These are phyloP conservation scores for Pueraria montana DNA, from an alignment of 306 rosid genomes.

Conservation along the genomic window DNA sequence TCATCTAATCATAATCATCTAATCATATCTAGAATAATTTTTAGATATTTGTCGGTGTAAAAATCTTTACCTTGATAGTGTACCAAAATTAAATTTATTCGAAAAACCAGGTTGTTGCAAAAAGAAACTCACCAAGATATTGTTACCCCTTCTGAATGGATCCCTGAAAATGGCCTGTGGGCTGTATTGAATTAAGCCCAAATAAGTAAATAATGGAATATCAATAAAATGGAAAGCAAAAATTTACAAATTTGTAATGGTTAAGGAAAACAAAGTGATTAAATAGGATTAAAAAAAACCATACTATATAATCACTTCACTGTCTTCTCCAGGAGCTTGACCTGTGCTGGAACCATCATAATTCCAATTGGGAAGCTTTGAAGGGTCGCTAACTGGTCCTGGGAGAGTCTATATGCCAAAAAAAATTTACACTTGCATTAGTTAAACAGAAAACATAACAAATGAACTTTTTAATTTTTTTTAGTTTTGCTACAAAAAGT, in stretches of 20 bases:
- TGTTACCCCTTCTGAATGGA: constrained; percentile 87
- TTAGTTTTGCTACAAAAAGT: neutral
- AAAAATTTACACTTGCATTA: constrained; percentile 7
- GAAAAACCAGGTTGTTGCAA: neutral
- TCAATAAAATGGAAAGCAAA: constrained; percentile 26
- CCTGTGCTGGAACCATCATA: constrained; percentile 99
- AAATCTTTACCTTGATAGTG: neutral
- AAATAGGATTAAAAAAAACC: constrained; percentile 7
- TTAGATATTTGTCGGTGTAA: neutral
- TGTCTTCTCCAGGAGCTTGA: constrained; percentile 96
- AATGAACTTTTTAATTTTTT: neutral
- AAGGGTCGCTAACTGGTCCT: constrained; percentile 58
- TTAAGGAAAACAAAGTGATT: neutral
- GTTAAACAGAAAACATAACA: neutral
- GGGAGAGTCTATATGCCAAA: constrained; percentile 53
- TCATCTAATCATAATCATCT: neutral
- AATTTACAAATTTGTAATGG: neutral
- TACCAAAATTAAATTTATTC: neutral
- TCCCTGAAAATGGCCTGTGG: constrained; percentile 95
- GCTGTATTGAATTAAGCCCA: constrained; percentile 51
- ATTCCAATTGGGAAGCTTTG: constrained; percentile 64
- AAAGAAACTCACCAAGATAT: constrained; percentile 68
- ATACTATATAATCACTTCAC: constrained; percentile 95
- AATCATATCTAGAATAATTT: neutral
- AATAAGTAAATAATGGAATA: constrained; percentile 15